Base-by-base conservation (phyloP, 495 filamentous ascomycete species). In the Aspergillus sclerotiicarbonarius region DNA sequence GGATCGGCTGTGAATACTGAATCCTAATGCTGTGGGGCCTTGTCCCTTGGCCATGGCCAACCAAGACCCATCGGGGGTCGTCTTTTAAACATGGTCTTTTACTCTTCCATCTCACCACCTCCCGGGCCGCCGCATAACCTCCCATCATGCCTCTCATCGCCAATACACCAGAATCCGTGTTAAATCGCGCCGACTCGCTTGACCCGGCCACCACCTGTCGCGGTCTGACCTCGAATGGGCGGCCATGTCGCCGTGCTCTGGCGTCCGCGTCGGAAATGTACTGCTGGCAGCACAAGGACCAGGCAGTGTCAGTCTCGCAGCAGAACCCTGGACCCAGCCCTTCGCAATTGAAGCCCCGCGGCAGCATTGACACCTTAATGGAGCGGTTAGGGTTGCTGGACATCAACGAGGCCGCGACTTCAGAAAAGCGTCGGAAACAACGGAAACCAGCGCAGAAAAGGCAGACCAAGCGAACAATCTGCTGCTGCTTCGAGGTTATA, bases 261-360 rank as follows among this genome's bases (percentile, higher is more conserved):
- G 80, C 79, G 48, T 76, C 58, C 30, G 71, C 74, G 19, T 71
- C 80, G 9, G 80, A 80, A 30, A 84, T 82, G 54, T 98, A 90
- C 68, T 98, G 94, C 79, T 95, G 90, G 87, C 89, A 95, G 66
- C 94, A 98, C 72, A 90, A 90, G 62, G 90, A 95, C 58, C 94
- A 98, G 70, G 90, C 90, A 19, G 71, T 64, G 6, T 62, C 62
- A 18, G 48, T 76, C 5, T 56, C 64, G 43, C 56, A 21, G 25
- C 50, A 59, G 52, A 53, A 16, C 33, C 53, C 54, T 48, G 58
- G 54, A 19, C 48, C 51, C 7, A 53, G 37, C 16, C 67, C 65
- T 8, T 66, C 63, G 33, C 68, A 66, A 32, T 58, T 83, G 21
- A 77, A 85, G 62, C 75, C 84, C 52, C 79, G 88, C 54, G 84